These are phyloP conservation scores for Dothideomycetes sp. DNA, from an alignment of 2,329 filamentous ascomycete genomes.

Conservation along the genomic window DNA sequence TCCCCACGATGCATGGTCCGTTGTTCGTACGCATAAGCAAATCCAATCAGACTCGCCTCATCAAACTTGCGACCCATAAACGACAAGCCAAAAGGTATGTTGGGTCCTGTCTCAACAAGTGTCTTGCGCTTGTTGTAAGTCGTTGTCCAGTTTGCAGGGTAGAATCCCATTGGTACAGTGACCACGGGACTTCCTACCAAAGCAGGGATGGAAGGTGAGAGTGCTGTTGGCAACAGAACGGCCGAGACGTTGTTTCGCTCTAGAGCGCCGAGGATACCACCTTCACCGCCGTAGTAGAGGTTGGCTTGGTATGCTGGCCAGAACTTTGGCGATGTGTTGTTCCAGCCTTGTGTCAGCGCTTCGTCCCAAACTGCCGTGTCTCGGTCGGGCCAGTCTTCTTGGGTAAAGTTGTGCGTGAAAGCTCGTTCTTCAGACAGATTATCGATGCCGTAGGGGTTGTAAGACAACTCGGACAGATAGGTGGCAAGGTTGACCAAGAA, in stretches of 20 bases:
- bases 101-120: constrained; percentile 46
- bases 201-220: constrained; percentile 41
- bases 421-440: constrained; percentile 42
- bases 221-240: constrained; percentile 49
- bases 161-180: constrained; percentile 54
- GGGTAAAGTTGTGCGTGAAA: constrained; percentile 46
- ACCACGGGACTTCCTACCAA: constrained; percentile 52
- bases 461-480: constrained; percentile 48
- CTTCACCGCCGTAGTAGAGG: constrained; percentile 46
- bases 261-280: constrained; percentile 54
- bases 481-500: constrained; percentile 48
- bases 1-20: constrained; percentile 41
- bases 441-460: constrained; percentile 49
- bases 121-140: constrained; percentile 38
- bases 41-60: constrained; percentile 53
- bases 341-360: constrained; percentile 43
- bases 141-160: constrained; percentile 41
- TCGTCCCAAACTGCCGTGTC: constrained; percentile 50
- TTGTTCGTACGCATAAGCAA: constrained; percentile 63
- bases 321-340: constrained; percentile 49
- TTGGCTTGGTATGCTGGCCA: constrained; percentile 48
- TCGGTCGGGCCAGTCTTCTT: constrained; percentile 53
- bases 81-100: constrained; percentile 51
- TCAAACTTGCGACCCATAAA: constrained; percentile 54
- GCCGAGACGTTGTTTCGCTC: constrained; percentile 50